phyloP scores from a whole-genome alignment of 257 asterid genomes.

The Plectranthus barbatus region DNA sequence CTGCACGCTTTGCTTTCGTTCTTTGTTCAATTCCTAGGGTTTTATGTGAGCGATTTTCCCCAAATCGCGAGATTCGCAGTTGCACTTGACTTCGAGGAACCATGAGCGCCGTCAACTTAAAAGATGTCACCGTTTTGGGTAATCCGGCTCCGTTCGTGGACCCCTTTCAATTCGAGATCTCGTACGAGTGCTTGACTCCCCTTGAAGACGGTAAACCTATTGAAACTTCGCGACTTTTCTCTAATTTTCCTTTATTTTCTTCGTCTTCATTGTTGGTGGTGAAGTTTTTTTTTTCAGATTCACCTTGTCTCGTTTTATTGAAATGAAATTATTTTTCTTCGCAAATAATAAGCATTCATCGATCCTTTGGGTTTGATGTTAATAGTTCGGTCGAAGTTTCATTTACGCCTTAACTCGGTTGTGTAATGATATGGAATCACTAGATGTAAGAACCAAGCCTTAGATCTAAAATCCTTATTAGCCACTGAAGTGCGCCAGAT shows the following conservation, averaged over 20 bases:
- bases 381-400: too few relatives aligned
- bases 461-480: not conserved
- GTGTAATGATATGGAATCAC: too few relatives aligned
- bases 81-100: slow-evolving; percentile 1
- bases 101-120: slow-evolving; percentile 66
- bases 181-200: slow-evolving; percentile 53
- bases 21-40: slow-evolving; percentile 21
- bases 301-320: not conserved
- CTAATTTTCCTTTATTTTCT: too few relatives aligned
- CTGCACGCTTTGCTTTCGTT: not conserved
- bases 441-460: too few relatives aligned
- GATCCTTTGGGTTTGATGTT: not conserved
- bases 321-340: not conserved
- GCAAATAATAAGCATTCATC: not conserved
- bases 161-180: slow-evolving; percentile 70
- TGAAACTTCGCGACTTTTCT: too few relatives aligned
- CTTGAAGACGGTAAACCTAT: slow-evolving; percentile 43
- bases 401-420: too few relatives aligned
- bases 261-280: too few relatives aligned
- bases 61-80: not conserved
- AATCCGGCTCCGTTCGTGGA: slow-evolving; percentile 58
- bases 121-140: slow-evolving; percentile 50
- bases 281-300: not conserved
- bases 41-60: not conserved
- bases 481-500: not conserved